These are phyloP conservation scores for Penicillium fuscoglaucum DNA, from an alignment of 2,329 filamentous ascomycete genomes.

Conservation along the genomic window DNA sequence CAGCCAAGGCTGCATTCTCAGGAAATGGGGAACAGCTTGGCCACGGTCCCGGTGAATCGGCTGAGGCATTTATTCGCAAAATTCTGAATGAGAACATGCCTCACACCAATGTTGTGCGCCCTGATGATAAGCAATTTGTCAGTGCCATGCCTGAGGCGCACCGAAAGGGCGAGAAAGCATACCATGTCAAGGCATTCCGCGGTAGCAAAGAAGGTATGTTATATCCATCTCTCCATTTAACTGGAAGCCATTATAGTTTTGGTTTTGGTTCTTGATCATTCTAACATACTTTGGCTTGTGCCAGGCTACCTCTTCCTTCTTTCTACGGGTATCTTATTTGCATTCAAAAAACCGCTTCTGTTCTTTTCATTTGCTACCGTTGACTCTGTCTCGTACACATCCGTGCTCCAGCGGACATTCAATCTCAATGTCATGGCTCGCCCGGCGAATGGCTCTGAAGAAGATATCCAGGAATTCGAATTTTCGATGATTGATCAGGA, in stretches of 20 bases:
- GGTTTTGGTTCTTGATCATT: background rate
- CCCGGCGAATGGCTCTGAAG: slow-evolving; percentile 30
- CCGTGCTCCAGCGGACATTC: slow-evolving; percentile 65
- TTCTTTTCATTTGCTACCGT: slow-evolving; percentile 63
- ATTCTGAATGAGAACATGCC: slow-evolving; percentile 53
- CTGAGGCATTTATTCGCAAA: slow-evolving; percentile 45
- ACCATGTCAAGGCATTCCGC: slow-evolving; percentile 63
- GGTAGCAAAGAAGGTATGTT: slow-evolving; percentile 64
- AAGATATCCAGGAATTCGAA: slow-evolving; percentile 58
- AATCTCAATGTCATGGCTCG: slow-evolving; percentile 60
- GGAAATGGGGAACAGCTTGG: slow-evolving; percentile 47
- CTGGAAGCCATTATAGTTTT: background rate
- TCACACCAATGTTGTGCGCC: slow-evolving; percentile 51
- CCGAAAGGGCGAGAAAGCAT: slow-evolving; percentile 63
- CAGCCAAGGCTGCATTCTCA: slow-evolving; percentile 47
- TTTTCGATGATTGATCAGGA: slow-evolving; percentile 67
- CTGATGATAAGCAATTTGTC: slow-evolving; percentile 58
- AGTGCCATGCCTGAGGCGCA: slow-evolving; percentile 62
- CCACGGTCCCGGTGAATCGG: slow-evolving; percentile 48
- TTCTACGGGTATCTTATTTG: slow-evolving; percentile 61
- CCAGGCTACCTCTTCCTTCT: slow-evolving; percentile 65
- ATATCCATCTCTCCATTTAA: background rate
- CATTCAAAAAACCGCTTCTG: slow-evolving; percentile 65
- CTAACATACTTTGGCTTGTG: slow-evolving; percentile 4
- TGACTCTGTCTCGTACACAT: slow-evolving; percentile 63